Conservation (phyloP, 2,329 filamentous ascomycete genomes). For the Sordariomycetes sp. region DNA sequence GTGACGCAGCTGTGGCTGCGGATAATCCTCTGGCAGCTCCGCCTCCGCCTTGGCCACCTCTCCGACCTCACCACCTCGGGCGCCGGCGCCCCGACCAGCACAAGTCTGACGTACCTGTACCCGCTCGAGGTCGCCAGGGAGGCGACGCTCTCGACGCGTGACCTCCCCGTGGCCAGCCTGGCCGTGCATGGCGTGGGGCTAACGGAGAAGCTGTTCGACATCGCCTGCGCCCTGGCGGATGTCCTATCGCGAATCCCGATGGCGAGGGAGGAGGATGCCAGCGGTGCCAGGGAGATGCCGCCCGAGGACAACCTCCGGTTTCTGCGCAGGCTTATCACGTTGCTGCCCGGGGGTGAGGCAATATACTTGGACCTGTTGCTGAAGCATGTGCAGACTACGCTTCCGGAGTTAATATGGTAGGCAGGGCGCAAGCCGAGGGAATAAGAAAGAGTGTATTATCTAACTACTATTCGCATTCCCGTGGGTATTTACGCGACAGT, state of each 20-base stretch:
- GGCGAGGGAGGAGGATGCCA: constrained; percentile 11
- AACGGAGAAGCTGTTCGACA: constrained; percentile 35
- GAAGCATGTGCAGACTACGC: constrained; percentile 25
- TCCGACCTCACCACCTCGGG: constrained; percentile 14
- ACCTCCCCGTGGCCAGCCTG: constrained; percentile 25
- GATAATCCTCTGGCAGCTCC: constrained; percentile 32
- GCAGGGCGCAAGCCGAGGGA: not conserved
- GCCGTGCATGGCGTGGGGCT: constrained; percentile 31
- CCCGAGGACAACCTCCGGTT: constrained; percentile 26
- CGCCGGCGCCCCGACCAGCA: constrained; percentile 8
- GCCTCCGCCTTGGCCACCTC: constrained; percentile 29
- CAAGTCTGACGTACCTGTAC: constrained; percentile 29
- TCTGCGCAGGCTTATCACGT: constrained; percentile 22
- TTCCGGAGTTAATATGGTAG: constrained; percentile 12
- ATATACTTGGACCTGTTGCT: constrained; percentile 26
- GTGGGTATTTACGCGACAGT: not conserved
- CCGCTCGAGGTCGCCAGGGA: constrained; percentile 30
- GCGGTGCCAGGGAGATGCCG: constrained; percentile 10
- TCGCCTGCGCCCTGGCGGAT: constrained; percentile 31
- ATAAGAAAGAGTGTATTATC: not conserved
- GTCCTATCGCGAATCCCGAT: constrained; percentile 30
- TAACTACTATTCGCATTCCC: not conserved
- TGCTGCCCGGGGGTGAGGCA: constrained; percentile 23
- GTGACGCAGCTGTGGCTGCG: constrained; percentile 34
- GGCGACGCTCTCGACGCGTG: constrained; percentile 24